Evolutionary conservation across 345 rosid genomes (phyloP).

Genomic region (Eucalyptus leucophloia): DNA sequence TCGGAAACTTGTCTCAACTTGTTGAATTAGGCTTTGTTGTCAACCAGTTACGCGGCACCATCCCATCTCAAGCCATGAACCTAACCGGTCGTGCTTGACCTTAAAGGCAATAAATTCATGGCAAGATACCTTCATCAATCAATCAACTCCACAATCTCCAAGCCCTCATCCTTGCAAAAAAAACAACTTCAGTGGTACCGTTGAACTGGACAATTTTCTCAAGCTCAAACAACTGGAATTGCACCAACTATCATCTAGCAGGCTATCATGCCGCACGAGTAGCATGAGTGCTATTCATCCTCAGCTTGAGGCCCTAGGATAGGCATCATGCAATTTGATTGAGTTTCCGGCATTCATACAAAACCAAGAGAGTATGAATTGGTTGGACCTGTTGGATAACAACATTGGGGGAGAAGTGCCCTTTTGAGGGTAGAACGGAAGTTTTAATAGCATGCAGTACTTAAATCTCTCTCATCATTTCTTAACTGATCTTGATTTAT

Average conservation of each 20-base stretch:
- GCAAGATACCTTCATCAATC: too few relatives aligned
- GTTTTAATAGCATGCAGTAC: neutral
- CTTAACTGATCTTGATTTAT: neutral
- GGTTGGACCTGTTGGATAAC: neutral
- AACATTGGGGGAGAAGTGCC: neutral
- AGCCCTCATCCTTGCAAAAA: too few relatives aligned
- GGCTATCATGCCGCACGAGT: neutral
- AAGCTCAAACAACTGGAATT: neutral
- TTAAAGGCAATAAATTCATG: too few relatives aligned
- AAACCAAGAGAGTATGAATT: neutral
- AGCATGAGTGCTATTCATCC: neutral
- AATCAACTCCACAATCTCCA: too few relatives aligned
- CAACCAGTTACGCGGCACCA: too few relatives aligned
- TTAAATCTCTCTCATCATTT: neutral
- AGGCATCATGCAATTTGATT: neutral
- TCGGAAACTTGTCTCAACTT: too few relatives aligned
- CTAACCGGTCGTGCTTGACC: too few relatives aligned
- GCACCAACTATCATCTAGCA: neutral
- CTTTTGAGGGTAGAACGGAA: neutral
- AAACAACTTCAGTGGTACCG: neutral
- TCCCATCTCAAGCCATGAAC: too few relatives aligned
- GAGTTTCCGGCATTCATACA: neutral
- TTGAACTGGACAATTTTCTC: neutral
- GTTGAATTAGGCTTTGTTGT: too few relatives aligned
- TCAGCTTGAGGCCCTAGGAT: neutral